These are phyloP conservation scores for Paspalum vaginatum DNA, from an alignment of 176 grass and related monocot genomes.

Conservation along the genomic window DNA sequence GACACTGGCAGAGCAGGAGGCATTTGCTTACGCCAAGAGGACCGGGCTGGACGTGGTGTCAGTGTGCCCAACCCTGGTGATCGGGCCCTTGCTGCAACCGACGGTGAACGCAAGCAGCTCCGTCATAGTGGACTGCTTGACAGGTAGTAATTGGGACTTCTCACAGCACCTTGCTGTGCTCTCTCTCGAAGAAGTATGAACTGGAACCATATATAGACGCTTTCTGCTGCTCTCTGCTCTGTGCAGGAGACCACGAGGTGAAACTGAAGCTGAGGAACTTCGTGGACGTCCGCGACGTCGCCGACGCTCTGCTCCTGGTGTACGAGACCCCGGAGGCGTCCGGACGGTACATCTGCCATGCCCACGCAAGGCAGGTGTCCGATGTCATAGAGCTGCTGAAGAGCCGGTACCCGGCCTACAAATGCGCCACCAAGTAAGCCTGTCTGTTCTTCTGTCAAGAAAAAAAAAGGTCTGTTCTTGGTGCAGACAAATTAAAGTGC, in stretches of 20 bases:
- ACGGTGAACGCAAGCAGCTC: constrained; percentile 72
- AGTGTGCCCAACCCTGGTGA: constrained; percentile 59
- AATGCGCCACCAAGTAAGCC: constrained; percentile 50
- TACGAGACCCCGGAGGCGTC: constrained; percentile 75
- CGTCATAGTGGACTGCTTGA: constrained; percentile 53
- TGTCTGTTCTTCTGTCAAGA: neutral
- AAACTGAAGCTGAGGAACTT: constrained; percentile 38
- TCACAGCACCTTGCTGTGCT: neutral
- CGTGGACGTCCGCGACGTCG: constrained; percentile 75
- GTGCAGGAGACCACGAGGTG: constrained; percentile 39
- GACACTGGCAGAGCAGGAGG: constrained; percentile 62
- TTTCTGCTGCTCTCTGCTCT: neutral
- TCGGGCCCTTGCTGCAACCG: constrained; percentile 62
- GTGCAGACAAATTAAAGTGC: too few relatives aligned
- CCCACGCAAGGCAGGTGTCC: constrained; percentile 22
- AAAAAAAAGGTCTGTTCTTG: too few relatives aligned
- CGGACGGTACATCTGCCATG: constrained; percentile 48
- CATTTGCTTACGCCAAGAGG: constrained; percentile 47
- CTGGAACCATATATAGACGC: neutral
- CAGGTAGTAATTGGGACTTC: constrained; percentile 24
- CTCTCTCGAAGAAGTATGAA: neutral
- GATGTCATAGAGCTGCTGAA: constrained; percentile 61
- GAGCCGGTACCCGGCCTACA: constrained; percentile 39
- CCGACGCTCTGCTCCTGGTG: constrained; percentile 63
- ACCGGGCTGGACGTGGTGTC: constrained; percentile 56